Evolutionary conservation across 257 asterid species (phyloP), one percentile per base, ranked within the genome.

Genomic region (Datura wrightii): DNA sequence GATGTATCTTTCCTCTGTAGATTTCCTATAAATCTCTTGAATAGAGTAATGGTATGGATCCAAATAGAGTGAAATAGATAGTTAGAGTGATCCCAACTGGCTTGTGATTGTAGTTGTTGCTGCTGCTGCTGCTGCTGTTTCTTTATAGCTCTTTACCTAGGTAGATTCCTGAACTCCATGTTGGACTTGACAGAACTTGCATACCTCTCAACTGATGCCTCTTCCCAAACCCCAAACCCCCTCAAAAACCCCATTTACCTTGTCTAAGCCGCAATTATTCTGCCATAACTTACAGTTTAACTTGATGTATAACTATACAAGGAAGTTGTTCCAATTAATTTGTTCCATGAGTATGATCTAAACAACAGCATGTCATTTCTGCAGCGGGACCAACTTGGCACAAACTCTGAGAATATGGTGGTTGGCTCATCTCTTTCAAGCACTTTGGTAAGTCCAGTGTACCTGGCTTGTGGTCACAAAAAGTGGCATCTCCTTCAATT

Each of bases 401-500:
- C 11, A 36, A 70, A 19, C 80, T n/a, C 46, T 10, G 19, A 74
- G 80, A 46, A 6, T 74, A 74, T 74, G 19, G 41, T 48, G 7
- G 19, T 48, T 72, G 80, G 42, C 60, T 48, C 60, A 0, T 48
- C 60, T 6, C 42, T 1, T 74, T 74, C 60, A 74, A 48, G 81
- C 19, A 11, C 60, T 48, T 48, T 7, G 81, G 81, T 72, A 74
- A 74, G 59, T 46, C 42, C 80, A 76, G 5, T 52, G n/a, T 36
- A 65, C n/a, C 82, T 3, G 46, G 42, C 63, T 78, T 52, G 82
- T 52, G 82, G 31, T 3, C 82, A 52, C 31, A 78, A 48, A 76
- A 50, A 52, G 62, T 78, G 80, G 80, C 56, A 44, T 46, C 3
- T 39, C 44, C 6, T 72, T 10, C 44, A 42, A 71, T 19, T 72